Evolutionary conservation across 768 basidiomycete genomes (phyloP).

Genomic region (Tricholomella constricta): DNA sequence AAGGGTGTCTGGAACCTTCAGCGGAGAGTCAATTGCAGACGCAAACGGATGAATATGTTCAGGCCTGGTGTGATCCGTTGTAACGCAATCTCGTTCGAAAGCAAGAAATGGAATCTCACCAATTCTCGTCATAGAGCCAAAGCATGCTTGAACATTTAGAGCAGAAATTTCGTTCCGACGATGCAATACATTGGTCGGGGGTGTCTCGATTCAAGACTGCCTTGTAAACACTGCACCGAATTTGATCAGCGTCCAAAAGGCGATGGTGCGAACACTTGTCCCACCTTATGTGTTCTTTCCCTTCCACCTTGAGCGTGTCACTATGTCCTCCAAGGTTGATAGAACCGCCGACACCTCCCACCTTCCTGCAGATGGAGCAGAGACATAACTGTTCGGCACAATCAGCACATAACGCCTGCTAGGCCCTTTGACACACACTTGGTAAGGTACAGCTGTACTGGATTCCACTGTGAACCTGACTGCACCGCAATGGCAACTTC

Average conservation of each 20-base stretch:
- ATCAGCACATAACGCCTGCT: not conserved
- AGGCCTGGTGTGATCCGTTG: conserved; percentile 42
- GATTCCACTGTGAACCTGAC: conserved; percentile 49
- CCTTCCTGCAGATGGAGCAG: conserved; percentile 74
- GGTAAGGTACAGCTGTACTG: conserved; percentile 65
- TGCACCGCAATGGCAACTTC: conserved; percentile 57
- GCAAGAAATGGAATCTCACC: conserved; percentile 37
- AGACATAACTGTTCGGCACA: conserved; percentile 47
- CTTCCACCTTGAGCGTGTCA: conserved; percentile 53
- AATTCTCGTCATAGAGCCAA: conserved; percentile 59
- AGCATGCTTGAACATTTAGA: conserved; percentile 65
- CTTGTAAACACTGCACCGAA: conserved; percentile 51
- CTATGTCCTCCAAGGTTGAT: conserved; percentile 64
- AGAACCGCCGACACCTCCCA: conserved; percentile 64
- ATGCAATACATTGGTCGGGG: conserved; percentile 42
- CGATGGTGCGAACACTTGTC: not conserved
- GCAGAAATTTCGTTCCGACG: conserved; percentile 66
- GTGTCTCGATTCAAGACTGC: conserved; percentile 62
- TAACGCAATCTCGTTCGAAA: not conserved
- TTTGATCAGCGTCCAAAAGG: not conserved
- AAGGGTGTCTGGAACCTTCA: conserved; percentile 45
- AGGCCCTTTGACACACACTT: conserved; percentile 36
- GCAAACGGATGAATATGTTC: conserved; percentile 69
- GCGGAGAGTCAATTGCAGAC: conserved; percentile 64
- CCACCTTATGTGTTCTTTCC: conserved; percentile 57